Percentiles rank a stretch among this genome's conserved stretches.
phyloP scores from a whole-genome alignment of 2,329 filamentous ascomycete species.

The Ophiostoma fasciatum region DNA sequence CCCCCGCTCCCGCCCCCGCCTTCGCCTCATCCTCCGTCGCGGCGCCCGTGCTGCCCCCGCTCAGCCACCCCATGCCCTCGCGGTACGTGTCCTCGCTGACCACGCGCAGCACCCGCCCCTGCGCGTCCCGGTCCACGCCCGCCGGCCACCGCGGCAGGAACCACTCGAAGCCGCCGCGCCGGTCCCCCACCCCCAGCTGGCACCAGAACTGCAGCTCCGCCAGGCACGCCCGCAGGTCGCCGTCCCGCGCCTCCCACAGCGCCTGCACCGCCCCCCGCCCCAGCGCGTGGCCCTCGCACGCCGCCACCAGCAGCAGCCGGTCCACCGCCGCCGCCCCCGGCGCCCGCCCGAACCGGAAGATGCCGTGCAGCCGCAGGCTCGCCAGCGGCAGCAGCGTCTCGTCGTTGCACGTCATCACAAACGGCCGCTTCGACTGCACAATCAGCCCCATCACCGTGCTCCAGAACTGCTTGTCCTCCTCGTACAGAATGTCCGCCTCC shows the following conservation, averaged over 20 bases:
- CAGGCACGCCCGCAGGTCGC: conserved; percentile 68
- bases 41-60: too few species aligned
- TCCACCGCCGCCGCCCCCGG: conserved; percentile 56
- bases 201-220: conserved; percentile 92
- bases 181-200: conserved; percentile 83
- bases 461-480: conserved; percentile 96
- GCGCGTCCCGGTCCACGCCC: conserved; percentile 51
- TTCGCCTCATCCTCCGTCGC: conserved; percentile 48
- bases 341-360: conserved; percentile 60
- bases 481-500: conserved; percentile 85
- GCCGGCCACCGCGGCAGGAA: conserved; percentile 65
- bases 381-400: conserved; percentile 67
- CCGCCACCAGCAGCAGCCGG: conserved; percentile 67
- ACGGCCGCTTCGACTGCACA: conserved; percentile 71
- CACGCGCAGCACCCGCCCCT: conserved; percentile 57
- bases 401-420: conserved; percentile 91
- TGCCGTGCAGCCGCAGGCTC: conserved; percentile 65
- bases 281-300: conserved; percentile 76
- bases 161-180: conserved; percentile 82
- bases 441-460: conserved; percentile 64
- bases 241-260: conserved; percentile 53
- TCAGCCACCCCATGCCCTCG: conserved; percentile 63
- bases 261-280: conserved; percentile 48
- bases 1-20: conserved; percentile 18
- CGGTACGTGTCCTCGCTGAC: conserved; percentile 69